Conservation (phyloP, 2,329 filamentous ascomycete species). For the Colletotrichum incanum region DNA sequence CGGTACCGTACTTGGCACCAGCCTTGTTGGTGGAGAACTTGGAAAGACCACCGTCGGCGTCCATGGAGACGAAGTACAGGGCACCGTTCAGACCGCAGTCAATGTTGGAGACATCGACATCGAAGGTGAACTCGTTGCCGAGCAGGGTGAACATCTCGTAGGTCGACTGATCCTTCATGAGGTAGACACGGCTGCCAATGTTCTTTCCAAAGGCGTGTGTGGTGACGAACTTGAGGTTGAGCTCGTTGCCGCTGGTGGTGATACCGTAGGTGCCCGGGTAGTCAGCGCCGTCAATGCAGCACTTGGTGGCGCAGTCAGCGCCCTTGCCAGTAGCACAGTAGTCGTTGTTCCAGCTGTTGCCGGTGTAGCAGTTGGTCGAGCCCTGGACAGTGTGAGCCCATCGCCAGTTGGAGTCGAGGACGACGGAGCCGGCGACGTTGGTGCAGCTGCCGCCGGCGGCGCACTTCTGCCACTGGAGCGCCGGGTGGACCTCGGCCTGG, state of each 20-base stretch:
- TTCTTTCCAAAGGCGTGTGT: slow-evolving; percentile 63
- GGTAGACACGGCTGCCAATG: slow-evolving; percentile 72
- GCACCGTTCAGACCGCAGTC: slow-evolving; percentile 82
- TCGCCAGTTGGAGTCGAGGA: slow-evolving; percentile 74
- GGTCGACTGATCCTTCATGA: slow-evolving; percentile 73
- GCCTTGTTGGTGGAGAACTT: slow-evolving; percentile 67
- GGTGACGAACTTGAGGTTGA: slow-evolving; percentile 73
- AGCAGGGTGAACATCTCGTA: slow-evolving; percentile 78
- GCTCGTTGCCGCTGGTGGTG: slow-evolving; percentile 64
- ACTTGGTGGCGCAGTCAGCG: slow-evolving; percentile 62
- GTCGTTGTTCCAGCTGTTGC: slow-evolving; percentile 63
- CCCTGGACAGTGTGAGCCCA: slow-evolving; percentile 67
- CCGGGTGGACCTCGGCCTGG: slow-evolving; percentile 66
- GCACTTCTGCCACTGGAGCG: slow-evolving; percentile 69
- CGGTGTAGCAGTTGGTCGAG: slow-evolving; percentile 71
- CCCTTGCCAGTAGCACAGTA: slow-evolving; percentile 55
- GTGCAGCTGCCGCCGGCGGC: slow-evolving; percentile 66
- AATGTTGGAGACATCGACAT: slow-evolving; percentile 78
- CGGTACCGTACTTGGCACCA: slow-evolving; percentile 74
- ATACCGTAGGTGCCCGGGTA: slow-evolving; percentile 69
- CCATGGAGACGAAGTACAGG: slow-evolving; percentile 76
- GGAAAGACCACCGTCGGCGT: slow-evolving; percentile 68
- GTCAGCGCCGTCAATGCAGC: slow-evolving; percentile 69
- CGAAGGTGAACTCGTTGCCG: slow-evolving; percentile 80
- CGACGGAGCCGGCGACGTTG: slow-evolving; percentile 64